These are phyloP conservation scores for Oryza glaberrima DNA, from an alignment of 176 grass and related monocot species.

Conservation along the genomic window DNA sequence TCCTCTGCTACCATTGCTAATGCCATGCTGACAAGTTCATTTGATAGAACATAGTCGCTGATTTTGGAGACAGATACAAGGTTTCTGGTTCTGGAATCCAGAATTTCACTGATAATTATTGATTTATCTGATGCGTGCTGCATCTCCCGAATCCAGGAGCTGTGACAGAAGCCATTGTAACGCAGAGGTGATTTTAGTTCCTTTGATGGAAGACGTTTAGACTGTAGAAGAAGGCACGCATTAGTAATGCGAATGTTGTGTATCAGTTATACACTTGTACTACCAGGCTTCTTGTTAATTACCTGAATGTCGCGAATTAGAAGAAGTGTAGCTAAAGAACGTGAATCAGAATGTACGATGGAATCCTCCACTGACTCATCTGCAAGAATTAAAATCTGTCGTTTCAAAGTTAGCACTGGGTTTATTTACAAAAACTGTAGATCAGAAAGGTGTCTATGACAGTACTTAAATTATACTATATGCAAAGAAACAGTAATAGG, in stretches of 20 bases:
- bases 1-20: conserved; percentile 99
- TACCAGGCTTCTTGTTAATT: not conserved
- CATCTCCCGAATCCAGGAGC: conserved; percentile 96
- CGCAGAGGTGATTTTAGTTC: conserved; percentile 71
- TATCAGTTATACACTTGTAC: not conserved
- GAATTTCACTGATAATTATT: conserved; percentile 96
- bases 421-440: not conserved
- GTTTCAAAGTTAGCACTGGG: conserved; percentile 65
- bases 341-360: conserved; percentile 96
- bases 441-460: not conserved
- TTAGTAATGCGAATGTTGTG: conserved; percentile 24
- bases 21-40: conserved; percentile 98
- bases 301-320: conserved; percentile 98
- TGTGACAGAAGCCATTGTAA: conserved; percentile 65
- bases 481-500: conserved; percentile 13
- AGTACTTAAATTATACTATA: not conserved
- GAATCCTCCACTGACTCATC: conserved; percentile 98
- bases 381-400: conserved; percentile 98
- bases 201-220: conserved; percentile 87
- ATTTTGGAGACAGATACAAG: conserved; percentile 97
- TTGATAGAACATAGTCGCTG: conserved; percentile 93
- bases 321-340: conserved; percentile 95
- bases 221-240: conserved; percentile 58
- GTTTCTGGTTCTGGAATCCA: conserved; percentile 96
- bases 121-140: conserved; percentile 98